phyloP scores from a whole-genome alignment of 495 filamentous ascomycete species.

The Aspergillus taichungensis region DNA sequence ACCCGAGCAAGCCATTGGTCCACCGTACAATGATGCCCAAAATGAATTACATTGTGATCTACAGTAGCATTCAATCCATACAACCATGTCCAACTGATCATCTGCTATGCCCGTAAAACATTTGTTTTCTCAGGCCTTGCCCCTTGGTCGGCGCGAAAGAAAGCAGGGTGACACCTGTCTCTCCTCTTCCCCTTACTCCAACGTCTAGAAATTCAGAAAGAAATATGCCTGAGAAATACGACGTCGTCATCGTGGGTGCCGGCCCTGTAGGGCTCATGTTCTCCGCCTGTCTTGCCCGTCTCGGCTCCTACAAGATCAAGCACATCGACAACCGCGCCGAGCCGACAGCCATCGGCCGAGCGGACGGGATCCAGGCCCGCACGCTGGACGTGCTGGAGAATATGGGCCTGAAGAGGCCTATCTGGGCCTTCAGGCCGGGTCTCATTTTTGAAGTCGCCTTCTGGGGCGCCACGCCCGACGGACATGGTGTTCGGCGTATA shows the following conservation, averaged over 20 bases:
- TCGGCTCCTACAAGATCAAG: constrained; percentile 45
- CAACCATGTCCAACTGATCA: too few relatives aligned
- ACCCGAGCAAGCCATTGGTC: too few relatives aligned
- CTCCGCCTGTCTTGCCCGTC: constrained; percentile 54
- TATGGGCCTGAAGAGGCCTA: constrained; percentile 43
- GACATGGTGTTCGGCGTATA: constrained; percentile 40
- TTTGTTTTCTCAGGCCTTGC: too few relatives aligned
- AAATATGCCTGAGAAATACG: constrained; percentile 36
- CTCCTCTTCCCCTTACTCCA: too few relatives aligned
- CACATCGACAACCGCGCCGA: constrained; percentile 45
- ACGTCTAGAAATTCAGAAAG: too few relatives aligned
- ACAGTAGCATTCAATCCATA: too few relatives aligned
- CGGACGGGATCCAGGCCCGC: constrained; percentile 59
- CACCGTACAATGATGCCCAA: too few relatives aligned
- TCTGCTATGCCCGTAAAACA: too few relatives aligned
- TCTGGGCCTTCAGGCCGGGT: constrained; percentile 44
- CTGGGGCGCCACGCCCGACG: constrained; percentile 36
- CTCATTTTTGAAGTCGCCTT: constrained; percentile 48
- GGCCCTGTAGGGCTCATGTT: constrained; percentile 69
- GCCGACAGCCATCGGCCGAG: constrained; percentile 45
- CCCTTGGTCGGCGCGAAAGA: too few relatives aligned
- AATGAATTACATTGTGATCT: too few relatives aligned
- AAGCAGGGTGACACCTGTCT: too few relatives aligned
- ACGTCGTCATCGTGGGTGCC: constrained; percentile 66
- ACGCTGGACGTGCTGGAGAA: constrained; percentile 51